Percentiles rank a stretch among this genome's conserved stretches.
Conservation (phyloP, 2,329 filamentous ascomycete species). For the Fusarium scirpi region DNA sequence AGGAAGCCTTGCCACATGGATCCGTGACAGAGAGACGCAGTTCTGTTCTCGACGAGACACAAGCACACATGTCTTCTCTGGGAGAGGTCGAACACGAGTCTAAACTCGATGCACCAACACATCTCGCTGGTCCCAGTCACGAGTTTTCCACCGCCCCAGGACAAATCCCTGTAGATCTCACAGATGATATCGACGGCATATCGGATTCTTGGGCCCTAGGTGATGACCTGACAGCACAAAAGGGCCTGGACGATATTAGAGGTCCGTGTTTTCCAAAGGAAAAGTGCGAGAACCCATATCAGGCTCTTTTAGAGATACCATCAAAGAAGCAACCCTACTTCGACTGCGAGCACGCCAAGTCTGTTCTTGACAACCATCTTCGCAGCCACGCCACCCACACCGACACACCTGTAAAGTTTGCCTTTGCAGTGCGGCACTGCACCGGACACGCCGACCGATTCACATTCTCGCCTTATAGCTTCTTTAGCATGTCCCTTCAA, state of each 20-base stretch:
- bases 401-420: conserved; percentile 5
- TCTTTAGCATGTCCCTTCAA: conserved; percentile 14
- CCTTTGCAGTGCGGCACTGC: conserved; percentile 14
- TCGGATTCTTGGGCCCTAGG: background rate
- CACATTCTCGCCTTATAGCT: background rate
- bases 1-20: background rate
- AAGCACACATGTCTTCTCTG: too few relatives aligned
- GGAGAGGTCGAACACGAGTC: background rate
- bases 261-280: background rate
- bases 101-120: background rate
- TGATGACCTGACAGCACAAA: background rate
- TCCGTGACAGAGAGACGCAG: background rate
- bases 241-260: too few relatives aligned
- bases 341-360: background rate
- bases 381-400: background rate
- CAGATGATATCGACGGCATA: background rate
- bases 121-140: background rate
- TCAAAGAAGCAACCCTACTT: background rate
- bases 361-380: conserved; percentile 4
- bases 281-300: background rate
- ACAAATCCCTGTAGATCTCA: background rate
- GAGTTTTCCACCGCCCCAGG: background rate
- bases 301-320: background rate
- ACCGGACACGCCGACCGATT: background rate
- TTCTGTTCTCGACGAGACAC: background rate